phyloP scores from a whole-genome alignment of 192 early-diverging fungal genomes.

The Backusella circina region DNA sequence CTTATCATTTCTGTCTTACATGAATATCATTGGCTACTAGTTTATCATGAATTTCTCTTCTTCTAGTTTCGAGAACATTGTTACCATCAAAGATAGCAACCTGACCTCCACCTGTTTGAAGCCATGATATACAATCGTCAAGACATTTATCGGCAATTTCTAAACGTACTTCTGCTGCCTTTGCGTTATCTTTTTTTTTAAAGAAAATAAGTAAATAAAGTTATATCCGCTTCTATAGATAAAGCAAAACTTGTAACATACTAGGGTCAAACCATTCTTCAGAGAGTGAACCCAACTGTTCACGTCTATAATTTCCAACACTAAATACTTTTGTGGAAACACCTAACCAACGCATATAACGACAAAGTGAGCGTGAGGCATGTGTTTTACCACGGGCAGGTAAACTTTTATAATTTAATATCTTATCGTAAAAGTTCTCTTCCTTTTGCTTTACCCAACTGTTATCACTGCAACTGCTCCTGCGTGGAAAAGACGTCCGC shows the following conservation, averaged over 20 bases:
- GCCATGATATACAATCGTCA: constrained; percentile 65
- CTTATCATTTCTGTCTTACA: constrained; percentile 13
- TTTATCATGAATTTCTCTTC: constrained; percentile 52
- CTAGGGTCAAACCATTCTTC: constrained; percentile 81
- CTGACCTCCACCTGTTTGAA: constrained; percentile 65
- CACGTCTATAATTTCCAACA: constrained; percentile 93
- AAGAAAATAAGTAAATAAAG: not conserved
- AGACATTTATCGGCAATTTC: constrained; percentile 65
- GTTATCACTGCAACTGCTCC: constrained; percentile 75
- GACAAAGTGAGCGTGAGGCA: constrained; percentile 72
- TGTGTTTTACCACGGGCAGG: constrained; percentile 96
- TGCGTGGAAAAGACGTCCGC: constrained; percentile 76
- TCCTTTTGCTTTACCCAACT: constrained; percentile 50
- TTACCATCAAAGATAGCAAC: constrained; percentile 77
- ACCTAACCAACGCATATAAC: constrained; percentile 96
- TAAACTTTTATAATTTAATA: constrained; percentile 41
- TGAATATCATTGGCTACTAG: constrained; percentile 55
- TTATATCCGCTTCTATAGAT: not conserved
- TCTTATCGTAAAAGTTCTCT: not conserved
- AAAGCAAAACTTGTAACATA: constrained; percentile 18
- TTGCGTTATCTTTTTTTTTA: constrained; percentile 31
- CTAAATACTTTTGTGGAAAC: constrained; percentile 90
- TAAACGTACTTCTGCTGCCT: constrained; percentile 42
- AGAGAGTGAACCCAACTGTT: constrained; percentile 62
- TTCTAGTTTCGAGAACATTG: constrained; percentile 60